Evolutionary conservation across 2,329 filamentous ascomycete species (phyloP), one percentile per base, ranked within the genome.

Genomic region (Aspergillus flavus): DNA sequence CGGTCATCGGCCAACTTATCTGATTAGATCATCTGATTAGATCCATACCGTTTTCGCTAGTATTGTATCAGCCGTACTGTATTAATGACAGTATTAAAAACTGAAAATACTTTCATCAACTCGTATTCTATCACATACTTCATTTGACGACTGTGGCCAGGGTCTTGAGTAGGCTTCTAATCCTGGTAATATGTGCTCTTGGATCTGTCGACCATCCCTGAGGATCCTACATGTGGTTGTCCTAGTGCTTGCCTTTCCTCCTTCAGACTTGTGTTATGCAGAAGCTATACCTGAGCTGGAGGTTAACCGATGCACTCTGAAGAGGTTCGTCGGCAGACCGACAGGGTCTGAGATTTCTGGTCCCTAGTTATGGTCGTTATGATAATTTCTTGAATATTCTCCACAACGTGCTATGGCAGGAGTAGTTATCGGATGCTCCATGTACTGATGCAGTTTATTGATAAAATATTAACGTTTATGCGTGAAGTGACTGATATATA

Each of bases 21-120:
- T 70, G 69, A 71, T 71, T 70, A 71, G 69, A 71, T 71, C 65
- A 71, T 71, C 69, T 68, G 69, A 71, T 71, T 67, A 70, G 68
- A 69, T 70, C 30, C 26, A 23, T 61, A 61, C 46, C 19, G 58
- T 64, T 10, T 46, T 61, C 10, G 19, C 7, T 14, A 19, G 59
- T 65, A 59, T 56, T 12, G 61, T 58, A 59, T 19, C 23, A 3
- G 1, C 14, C 39, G 12, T 58, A 61, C 60, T 14, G 41, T 39
- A 30, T 39, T 21, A 12, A 43, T n/a, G 14, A 26, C n/a, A 4
- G 34, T 55, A 39, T 34, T n/a, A 9, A 6, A 2, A 36, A 16
- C 6, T 10, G n/a, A 41, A 41, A 23, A 23, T 55, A 36, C 14
- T 39, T 26, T 16, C 30, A 11, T 21, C 19, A 1, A 9, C 6